Base-by-base conservation (phyloP, 805 yeast genomes). In the Blastobotrys peoriensis region DNA sequence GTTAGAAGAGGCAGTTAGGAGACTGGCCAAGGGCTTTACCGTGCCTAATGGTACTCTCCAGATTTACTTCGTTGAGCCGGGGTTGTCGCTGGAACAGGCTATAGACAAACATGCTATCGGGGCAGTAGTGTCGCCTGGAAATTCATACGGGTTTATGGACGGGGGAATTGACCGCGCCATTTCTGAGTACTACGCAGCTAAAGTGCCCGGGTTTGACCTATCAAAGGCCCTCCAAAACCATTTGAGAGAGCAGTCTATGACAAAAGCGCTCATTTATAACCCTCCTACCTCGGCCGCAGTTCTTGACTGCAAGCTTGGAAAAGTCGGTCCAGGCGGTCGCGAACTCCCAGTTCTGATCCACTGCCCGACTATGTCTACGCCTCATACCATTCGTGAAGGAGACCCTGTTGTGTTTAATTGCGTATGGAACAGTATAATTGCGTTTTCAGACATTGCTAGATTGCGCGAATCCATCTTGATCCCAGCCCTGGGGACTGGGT, bases 81-180 rank as follows among this genome's bases (percentile, higher is more conserved):
- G 17, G 5, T 28, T 25, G 6, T 21, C 9, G 9, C 34, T 51
- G 27, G 13, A 28, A 4, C 18, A 38, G 8, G 53, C 45, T 3
- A 27, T 51, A 3, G 23, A 33, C 5, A 23, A 21, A n/a, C 23
- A 46, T 34, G 13, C 30, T 15, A 38, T 51, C 21, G 57, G 50
- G 33, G 46, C 57, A 2, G 62, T 75, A 15, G 67, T 75, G 1
- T 73, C 78, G 2, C 79, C 79, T 1, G 79, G 79, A 1, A 75
- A 75, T 47, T 69, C 76, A 2, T 61, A 68, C 42, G 79, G 78
- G 3, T 68, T 62, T 40, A 59, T 75, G 51, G 75, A 74, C 3
- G 80, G 79, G 2, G 79, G 79, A 1, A 71, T 74, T 53, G 79
- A 75, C 53, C 52, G 54, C 37, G 67, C 64, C 0, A 49, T 69